These are phyloP conservation scores for Agrocybe praecox DNA, from an alignment of 768 basidiomycete genomes.

Conservation along the genomic window DNA sequence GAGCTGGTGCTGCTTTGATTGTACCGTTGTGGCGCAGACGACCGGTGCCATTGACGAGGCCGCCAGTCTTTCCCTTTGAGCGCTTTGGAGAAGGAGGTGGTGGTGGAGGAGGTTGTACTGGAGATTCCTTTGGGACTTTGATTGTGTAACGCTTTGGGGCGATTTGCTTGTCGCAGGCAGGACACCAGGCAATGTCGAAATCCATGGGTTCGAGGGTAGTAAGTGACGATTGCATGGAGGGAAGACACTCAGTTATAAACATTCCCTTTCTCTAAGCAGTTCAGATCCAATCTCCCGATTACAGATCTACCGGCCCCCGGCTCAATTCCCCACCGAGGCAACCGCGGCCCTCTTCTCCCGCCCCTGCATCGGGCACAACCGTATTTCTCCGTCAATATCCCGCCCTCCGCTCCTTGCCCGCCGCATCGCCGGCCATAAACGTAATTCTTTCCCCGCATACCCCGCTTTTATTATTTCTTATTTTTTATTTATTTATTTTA, in stretches of 20 bases:
- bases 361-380: neutral
- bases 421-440: neutral
- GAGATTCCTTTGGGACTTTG: constrained; percentile 35
- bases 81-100: constrained; percentile 37
- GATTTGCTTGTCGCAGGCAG: constrained; percentile 76
- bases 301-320: constrained; percentile 29
- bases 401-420: neutral
- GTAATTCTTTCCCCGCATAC: neutral
- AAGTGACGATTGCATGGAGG: constrained; percentile 14
- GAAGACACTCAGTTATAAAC: constrained; percentile 29
- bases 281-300: constrained; percentile 15
- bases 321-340: constrained; percentile 22
- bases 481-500: neutral
- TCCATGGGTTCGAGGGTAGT: constrained; percentile 30
- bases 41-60: constrained; percentile 68
- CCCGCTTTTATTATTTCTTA: constrained; percentile 4
- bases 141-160: constrained; percentile 74
- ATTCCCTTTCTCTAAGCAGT: constrained; percentile 1
- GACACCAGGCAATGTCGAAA: constrained; percentile 80
- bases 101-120: constrained; percentile 39
- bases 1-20: constrained; percentile 36
- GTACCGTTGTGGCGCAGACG: constrained; percentile 62
- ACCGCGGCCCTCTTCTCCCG: constrained; percentile 13
- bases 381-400: constrained; percentile 7
- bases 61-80: constrained; percentile 29